Conservation (phyloP, 495 filamentous ascomycete species). For the Neurospora pannonica region DNA sequence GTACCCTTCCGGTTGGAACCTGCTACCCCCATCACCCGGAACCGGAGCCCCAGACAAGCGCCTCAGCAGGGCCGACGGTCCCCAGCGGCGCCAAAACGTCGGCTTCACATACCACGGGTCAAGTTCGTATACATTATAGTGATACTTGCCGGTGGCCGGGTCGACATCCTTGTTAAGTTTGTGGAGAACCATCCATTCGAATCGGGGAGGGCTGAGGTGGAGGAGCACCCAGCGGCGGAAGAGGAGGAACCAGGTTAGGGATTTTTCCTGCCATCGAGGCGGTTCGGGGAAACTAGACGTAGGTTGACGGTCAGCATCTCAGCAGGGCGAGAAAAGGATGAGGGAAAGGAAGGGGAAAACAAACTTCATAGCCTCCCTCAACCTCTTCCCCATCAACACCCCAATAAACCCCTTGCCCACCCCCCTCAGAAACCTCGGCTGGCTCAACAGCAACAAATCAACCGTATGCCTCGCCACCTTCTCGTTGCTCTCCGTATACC, state of each 20-base stretch:
- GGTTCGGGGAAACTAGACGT: conserved; percentile 1
- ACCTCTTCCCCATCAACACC: conserved; percentile 47
- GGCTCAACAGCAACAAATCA: conserved; percentile 40
- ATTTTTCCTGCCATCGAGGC: background rate
- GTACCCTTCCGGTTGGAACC: conserved; percentile 48
- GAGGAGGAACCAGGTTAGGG: conserved; percentile 20
- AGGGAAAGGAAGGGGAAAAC: conserved; percentile 4
- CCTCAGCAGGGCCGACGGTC: conserved; percentile 37
- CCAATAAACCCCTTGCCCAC: conserved; percentile 39
- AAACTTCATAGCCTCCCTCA: conserved; percentile 53
- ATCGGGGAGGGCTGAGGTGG: conserved; percentile 32
- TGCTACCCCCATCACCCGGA: conserved; percentile 48
- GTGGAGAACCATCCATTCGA: conserved; percentile 28
- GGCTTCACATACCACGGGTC: conserved; percentile 52
- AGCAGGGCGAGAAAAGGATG: too few species aligned
- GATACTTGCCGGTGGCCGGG: conserved; percentile 33
- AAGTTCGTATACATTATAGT: conserved; percentile 34
- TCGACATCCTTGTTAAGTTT: conserved; percentile 18
- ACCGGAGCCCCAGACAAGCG: conserved; percentile 42
- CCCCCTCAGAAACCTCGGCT: conserved; percentile 35
- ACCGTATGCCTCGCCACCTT: conserved; percentile 46
- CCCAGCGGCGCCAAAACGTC: conserved; percentile 47
- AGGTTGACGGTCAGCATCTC: too few species aligned
- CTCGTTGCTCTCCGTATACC: conserved; percentile 45
- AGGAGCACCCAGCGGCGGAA: conserved; percentile 40